Percentiles rank a stretch among this genome's conserved stretches.
Evolutionary conservation across 139 green algal species (phyloP).

Genomic region (Coelastrella sp.): DNA sequence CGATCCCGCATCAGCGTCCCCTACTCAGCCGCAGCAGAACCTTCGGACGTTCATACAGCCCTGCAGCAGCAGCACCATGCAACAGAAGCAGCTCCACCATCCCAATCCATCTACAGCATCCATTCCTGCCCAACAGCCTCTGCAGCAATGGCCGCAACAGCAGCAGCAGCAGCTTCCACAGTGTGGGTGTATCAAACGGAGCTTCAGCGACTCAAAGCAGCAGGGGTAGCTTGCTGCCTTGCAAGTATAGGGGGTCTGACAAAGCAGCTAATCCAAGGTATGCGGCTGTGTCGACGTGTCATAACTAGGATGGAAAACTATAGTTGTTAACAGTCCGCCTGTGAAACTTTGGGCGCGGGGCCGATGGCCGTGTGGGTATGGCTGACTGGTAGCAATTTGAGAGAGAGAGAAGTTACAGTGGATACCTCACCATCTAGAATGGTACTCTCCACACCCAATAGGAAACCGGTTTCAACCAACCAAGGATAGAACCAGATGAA

Average conservation of each 20-base stretch:
- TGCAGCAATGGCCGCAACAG: not conserved
- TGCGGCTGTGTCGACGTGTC: not conserved
- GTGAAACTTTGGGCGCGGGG: no score
- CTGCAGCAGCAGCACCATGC: not conserved
- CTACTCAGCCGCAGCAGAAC: no score
- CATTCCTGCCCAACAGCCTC: no score
- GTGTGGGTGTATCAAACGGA: not conserved
- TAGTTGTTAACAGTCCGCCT: not conserved
- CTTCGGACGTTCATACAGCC: no score
- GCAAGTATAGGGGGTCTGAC: not conserved
- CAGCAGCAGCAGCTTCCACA: not conserved
- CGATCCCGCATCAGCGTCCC: no score
- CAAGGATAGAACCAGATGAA: no score
- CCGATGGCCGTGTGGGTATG: no score
- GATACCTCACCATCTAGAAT: no score
- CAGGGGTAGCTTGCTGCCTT: not conserved
- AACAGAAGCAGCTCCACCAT: not conserved
- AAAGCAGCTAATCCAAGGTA: not conserved
- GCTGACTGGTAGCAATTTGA: no score
- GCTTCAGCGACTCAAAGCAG: not conserved
- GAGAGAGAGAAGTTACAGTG: no score
- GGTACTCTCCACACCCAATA: no score
- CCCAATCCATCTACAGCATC: not conserved
- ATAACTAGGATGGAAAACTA: not conserved
- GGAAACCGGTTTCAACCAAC: no score